Base-by-base conservation (phyloP, 495 filamentous ascomycete species). In the Aspergillus affinis region DNA sequence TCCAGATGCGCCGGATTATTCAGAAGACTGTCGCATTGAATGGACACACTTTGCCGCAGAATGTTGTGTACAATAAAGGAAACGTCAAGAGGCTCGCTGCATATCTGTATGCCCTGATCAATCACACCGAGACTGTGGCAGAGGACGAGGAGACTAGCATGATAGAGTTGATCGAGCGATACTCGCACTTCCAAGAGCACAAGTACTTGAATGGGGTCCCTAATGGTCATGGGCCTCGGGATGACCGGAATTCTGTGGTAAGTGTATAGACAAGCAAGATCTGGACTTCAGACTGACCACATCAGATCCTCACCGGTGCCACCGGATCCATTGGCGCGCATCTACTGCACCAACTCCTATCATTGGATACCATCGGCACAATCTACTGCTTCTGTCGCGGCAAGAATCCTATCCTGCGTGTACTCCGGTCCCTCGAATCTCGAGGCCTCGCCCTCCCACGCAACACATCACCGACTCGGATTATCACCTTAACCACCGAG, bases 221-320 rank as follows among this genome's bases (percentile, higher is more conserved):
- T 10, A 41, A 41, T 10, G 36, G 36, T 0, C 12, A 41, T 15
- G 36, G 36, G 13, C 36, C 9, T 15, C 1, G 5, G 0, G 36
- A 41, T 17, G 0, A 41, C 2, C 36, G 36, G 3, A 15, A 13
- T 17, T 1, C 36, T 4, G 36, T 41, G 36, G 36, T 41, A 41
- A 1, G 36, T 15, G 9, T 32, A 32, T 32, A 32, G 23, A 26
- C 4, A 2, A 26, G 23, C 23, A 26, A 2, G 23, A 26, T 4
- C 4, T 26, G 23, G 23, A 26, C 23, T 26, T 26, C 30, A 32
- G 30, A 32, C 30, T 32, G 10, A 32, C 30, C 36, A 15, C 12
- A 17, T 26, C 47, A 49, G 47, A 49, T 49, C 47, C 47, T 49
- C 47, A 49, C 47, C 8, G 47, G 47, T 17, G 47, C 47, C 21